Evolutionary conservation across 2,329 filamentous ascomycete genomes (phyloP).

Genomic region (Phaeosphaeriaceae sp.): DNA sequence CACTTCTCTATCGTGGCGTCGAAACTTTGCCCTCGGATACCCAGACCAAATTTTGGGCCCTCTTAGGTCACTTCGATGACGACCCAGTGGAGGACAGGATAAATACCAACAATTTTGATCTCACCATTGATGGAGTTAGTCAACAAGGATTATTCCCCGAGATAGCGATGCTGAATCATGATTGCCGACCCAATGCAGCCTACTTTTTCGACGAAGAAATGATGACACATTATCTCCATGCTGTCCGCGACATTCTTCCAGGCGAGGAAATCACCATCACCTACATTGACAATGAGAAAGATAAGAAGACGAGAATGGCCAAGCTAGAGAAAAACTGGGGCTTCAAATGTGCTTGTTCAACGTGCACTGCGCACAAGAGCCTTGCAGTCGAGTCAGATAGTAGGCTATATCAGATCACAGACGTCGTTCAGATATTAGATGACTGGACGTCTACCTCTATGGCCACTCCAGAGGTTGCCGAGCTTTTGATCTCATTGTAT

Average conservation of each 20-base stretch:
- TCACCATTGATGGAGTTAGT: constrained; percentile 26
- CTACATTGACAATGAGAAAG: constrained; percentile 49
- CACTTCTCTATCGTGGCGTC: constrained; percentile 35
- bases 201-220: constrained; percentile 49
- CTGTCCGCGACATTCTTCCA: constrained; percentile 44
- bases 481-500: constrained; percentile 46
- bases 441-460: constrained; percentile 33
- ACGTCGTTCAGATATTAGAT: constrained; percentile 34
- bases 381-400: constrained; percentile 41
- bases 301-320: constrained; percentile 36
- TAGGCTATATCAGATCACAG: constrained; percentile 41
- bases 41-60: constrained; percentile 33
- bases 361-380: constrained; percentile 42
- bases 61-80: constrained; percentile 38
- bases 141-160: constrained; percentile 43
- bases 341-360: constrained; percentile 49
- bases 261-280: constrained; percentile 54
- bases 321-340: constrained; percentile 46
- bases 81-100: constrained; percentile 43
- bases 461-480: constrained; percentile 42
- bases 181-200: constrained; percentile 49
- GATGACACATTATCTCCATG: constrained; percentile 50
- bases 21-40: constrained; percentile 30
- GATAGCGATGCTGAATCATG: constrained; percentile 47
- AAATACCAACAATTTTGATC: constrained; percentile 46